Conservation (phyloP, 768 basidiomycete genomes). For the Lepiota subincarnata region DNA sequence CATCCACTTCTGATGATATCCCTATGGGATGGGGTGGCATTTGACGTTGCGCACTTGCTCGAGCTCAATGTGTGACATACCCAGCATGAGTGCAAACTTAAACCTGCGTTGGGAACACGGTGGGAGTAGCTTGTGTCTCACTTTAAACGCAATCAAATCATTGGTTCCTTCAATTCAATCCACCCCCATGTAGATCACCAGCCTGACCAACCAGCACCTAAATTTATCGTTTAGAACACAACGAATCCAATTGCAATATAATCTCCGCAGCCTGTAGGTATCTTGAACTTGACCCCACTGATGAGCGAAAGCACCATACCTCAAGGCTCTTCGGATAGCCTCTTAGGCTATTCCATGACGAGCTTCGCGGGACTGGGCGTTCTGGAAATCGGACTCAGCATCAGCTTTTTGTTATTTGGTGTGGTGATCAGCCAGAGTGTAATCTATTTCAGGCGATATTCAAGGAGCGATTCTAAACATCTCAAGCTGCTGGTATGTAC, state of each 20-base stretch:
- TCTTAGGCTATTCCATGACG: not conserved
- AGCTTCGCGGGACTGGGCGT: conserved; percentile 3
- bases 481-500: not conserved
- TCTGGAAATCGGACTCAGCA: not conserved
- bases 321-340: too few relatives aligned
- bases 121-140: not conserved
- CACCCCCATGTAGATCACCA: too few relatives aligned
- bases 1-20: not conserved
- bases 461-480: not conserved
- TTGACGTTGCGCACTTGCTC: not conserved
- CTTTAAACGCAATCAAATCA: not conserved
- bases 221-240: too few relatives aligned
- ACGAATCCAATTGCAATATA: not conserved
- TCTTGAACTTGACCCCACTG: too few relatives aligned
- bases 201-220: too few relatives aligned
- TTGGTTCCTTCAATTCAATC: not conserved
- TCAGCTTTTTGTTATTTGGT: conserved; percentile 4
- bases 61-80: too few relatives aligned
- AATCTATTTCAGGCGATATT: not conserved
- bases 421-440: conserved; percentile 2
- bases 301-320: too few relatives aligned
- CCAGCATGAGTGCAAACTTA: too few relatives aligned
- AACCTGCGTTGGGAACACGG: too few relatives aligned
- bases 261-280: not conserved
- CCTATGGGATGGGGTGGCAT: not conserved